A percentile compares a stretch with the other conserved stretches of the same genome.
These are phyloP conservation scores for Cercophora scortea DNA, from an alignment of 495 filamentous ascomycete species.

Conservation along the genomic window DNA sequence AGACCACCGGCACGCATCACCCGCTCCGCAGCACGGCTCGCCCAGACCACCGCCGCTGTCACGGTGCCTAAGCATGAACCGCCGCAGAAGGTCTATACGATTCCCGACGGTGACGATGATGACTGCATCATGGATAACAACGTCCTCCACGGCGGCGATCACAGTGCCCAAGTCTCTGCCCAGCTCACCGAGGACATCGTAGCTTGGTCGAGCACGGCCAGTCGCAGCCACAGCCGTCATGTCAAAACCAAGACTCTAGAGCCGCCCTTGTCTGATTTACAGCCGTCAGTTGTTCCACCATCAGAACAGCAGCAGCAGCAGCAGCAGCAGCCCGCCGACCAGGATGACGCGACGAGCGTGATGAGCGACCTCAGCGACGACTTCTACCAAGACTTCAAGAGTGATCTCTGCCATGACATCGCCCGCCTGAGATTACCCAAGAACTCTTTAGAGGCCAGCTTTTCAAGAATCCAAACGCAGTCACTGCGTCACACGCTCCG, in stretches of 20 bases:
- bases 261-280: background rate
- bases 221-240: background rate
- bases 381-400: background rate
- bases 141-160: too few relatives aligned
- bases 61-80: too few relatives aligned
- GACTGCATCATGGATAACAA: too few relatives aligned
- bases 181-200: background rate
- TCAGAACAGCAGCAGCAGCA: background rate
- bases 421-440: background rate
- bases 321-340: background rate
- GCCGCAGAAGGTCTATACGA: too few relatives aligned
- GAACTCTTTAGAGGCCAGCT: background rate
- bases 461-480: background rate
- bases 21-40: too few relatives aligned
- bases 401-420: background rate
- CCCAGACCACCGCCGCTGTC: too few relatives aligned
- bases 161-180: background rate
- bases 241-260: background rate
- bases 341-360: background rate
- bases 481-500: slow-evolving; percentile 4
- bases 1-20: too few relatives aligned
- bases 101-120: too few relatives aligned
- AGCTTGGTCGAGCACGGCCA: background rate
- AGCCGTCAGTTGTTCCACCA: background rate
- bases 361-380: background rate